Conservation (phyloP, 441 rosid genomes). For the Hypseocharis bilobata region DNA sequence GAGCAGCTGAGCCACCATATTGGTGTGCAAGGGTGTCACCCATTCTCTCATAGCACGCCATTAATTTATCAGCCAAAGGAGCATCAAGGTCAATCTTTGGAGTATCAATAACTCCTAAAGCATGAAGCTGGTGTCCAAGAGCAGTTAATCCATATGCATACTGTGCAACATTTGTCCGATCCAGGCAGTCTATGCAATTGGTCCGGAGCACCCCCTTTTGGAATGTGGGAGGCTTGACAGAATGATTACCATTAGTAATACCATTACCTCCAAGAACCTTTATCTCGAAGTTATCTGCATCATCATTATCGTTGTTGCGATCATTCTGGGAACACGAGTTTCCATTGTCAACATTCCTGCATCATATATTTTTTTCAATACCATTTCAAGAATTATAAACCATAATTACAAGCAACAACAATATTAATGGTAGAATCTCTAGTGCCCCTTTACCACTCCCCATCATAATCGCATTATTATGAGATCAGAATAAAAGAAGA, state of each 20-base stretch:
- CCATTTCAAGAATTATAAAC: neutral
- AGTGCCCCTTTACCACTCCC: neutral
- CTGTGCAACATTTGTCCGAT: constrained; percentile 98
- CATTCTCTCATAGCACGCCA: constrained; percentile 92
- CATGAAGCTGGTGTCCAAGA: constrained; percentile 79
- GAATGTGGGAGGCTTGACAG: constrained; percentile 44
- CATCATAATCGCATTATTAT: neutral
- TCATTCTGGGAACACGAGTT: constrained; percentile 32
- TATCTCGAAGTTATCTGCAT: constrained; percentile 32
- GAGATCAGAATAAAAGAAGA: neutral
- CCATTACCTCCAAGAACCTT: constrained; percentile 26
- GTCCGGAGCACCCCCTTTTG: constrained; percentile 93
- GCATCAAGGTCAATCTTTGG: constrained; percentile 66
- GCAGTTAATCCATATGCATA: constrained; percentile 95
- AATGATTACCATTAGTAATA: constrained; percentile 34
- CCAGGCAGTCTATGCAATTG: constrained; percentile 95
- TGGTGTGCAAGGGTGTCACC: constrained; percentile 98
- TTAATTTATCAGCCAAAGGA: constrained; percentile 75
- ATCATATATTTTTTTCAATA: constrained; percentile 26
- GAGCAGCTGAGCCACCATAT: constrained; percentile 99
- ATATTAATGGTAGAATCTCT: too few relatives aligned
- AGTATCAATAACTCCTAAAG: constrained; percentile 54
- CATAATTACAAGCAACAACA: too few relatives aligned
- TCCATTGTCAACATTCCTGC: constrained; percentile 37
- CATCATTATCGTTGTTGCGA: constrained; percentile 34